These are phyloP conservation scores for Miscanthus sacchariflorus DNA, from an alignment of 202 grass and related monocot genomes.

Conservation along the genomic window DNA sequence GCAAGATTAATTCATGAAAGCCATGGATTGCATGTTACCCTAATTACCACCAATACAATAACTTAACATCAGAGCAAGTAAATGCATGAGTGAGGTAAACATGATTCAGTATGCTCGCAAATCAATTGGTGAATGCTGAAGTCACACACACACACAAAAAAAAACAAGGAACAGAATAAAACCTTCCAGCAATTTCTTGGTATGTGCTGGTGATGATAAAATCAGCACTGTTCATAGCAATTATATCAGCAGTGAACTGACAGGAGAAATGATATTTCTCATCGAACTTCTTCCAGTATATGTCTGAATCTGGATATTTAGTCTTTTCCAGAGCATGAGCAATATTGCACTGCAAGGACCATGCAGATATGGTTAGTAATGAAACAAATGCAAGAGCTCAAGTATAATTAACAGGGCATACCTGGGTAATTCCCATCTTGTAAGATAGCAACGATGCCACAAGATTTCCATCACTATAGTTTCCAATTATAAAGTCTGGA, in stretches of 20 bases:
- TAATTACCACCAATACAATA: slow-evolving; percentile 7
- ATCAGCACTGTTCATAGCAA: slow-evolving; percentile 96
- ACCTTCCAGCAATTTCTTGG: slow-evolving; percentile 99
- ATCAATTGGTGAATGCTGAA: slow-evolving; percentile 24
- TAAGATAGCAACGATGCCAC: slow-evolving; percentile 93
- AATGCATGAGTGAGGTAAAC: not conserved
- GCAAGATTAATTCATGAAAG: slow-evolving; percentile 38
- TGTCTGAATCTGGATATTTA: slow-evolving; percentile 98
- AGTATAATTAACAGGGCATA: slow-evolving; percentile 48
- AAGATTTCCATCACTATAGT: slow-evolving; percentile 99
- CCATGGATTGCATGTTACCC: not conserved
- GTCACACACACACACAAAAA: not conserved
- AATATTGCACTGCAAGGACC: slow-evolving; percentile 86
- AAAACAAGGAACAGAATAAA: slow-evolving; percentile 37
- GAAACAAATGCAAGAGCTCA: slow-evolving; percentile 17
- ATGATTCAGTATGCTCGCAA: slow-evolving; percentile 13
- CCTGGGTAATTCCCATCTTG: slow-evolving; percentile 96
- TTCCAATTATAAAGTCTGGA: slow-evolving; percentile 97
- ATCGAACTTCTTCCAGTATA: slow-evolving; percentile 92
- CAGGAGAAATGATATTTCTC: slow-evolving; percentile 98
- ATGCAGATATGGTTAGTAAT: slow-evolving; percentile 32
- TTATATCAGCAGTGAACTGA: slow-evolving; percentile 98
- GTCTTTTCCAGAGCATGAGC: slow-evolving; percentile 99
- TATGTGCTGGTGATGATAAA: slow-evolving; percentile 99
- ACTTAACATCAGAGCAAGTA: not conserved